Conservation (phyloP, 1,284 basidiomycete species). For the Violaceomyces palustris region DNA sequence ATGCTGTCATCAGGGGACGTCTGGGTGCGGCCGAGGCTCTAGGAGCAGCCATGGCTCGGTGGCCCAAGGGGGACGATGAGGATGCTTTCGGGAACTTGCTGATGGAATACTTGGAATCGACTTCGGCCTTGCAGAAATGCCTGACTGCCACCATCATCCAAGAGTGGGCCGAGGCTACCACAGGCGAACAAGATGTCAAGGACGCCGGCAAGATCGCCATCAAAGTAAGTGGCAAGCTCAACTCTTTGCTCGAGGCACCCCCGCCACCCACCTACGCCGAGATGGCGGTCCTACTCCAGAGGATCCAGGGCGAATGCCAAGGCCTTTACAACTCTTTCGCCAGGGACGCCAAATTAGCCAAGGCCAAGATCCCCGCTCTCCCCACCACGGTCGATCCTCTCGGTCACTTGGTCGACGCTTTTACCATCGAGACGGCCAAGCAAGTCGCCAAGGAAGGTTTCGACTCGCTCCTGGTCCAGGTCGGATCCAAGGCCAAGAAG, state of each 20-base stretch:
- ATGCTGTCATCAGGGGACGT: slow-evolving; percentile 75
- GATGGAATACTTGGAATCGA: slow-evolving; percentile 72
- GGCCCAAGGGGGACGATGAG: slow-evolving; percentile 57
- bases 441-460: slow-evolving; percentile 69
- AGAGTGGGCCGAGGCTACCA: slow-evolving; percentile 70
- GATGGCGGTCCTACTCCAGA: slow-evolving; percentile 74
- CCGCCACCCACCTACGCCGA: slow-evolving; percentile 78
- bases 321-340: slow-evolving; percentile 74
- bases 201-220: slow-evolving; percentile 13
- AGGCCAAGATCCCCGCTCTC: slow-evolving; percentile 72
- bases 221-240: slow-evolving; percentile 61
- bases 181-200: slow-evolving; percentile 22
- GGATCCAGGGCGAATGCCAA: slow-evolving; percentile 75
- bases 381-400: slow-evolving; percentile 72
- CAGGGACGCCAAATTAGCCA: slow-evolving; percentile 77
- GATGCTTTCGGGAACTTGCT: slow-evolving; percentile 61
- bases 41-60: slow-evolving; percentile 66
- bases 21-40: slow-evolving; percentile 76
- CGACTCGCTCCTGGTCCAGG: slow-evolving; percentile 58
- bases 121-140: slow-evolving; percentile 86
- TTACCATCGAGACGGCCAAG: slow-evolving; percentile 76
- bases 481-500: slow-evolving; percentile 65
- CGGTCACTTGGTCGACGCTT: slow-evolving; percentile 61
- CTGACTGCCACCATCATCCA: slow-evolving; percentile 77
- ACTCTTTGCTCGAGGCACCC: slow-evolving; percentile 70